These are phyloP conservation scores for Curvularia eragrostidis DNA, from an alignment of 2,329 filamentous ascomycete genomes.

Conservation along the genomic window DNA sequence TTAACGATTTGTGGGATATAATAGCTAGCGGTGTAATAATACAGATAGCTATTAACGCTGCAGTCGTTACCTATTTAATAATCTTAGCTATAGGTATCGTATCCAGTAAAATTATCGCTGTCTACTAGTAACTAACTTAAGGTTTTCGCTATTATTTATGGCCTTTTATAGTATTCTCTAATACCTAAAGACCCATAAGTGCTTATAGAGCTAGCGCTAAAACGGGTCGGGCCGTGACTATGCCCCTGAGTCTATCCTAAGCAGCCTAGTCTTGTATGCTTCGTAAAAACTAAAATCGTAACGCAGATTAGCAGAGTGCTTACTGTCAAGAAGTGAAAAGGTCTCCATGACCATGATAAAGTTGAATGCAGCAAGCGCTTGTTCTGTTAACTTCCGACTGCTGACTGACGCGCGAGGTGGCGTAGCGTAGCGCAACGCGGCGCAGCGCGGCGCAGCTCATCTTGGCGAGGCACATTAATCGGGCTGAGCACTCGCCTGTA, in stretches of 20 bases:
- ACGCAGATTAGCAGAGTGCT: conserved; percentile 22
- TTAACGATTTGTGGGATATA: conserved; percentile 24
- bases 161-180: conserved; percentile 21
- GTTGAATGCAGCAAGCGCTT: conserved; percentile 32
- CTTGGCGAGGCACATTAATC: conserved; percentile 2
- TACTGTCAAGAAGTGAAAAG: conserved; percentile 33
- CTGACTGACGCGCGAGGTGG: background rate
- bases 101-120: conserved; percentile 28
- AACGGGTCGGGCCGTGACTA: conserved; percentile 27
- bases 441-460: background rate
- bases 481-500: background rate
- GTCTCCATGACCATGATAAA: conserved; percentile 35
- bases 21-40: too few relatives aligned
- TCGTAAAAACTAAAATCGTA: conserved; percentile 40
- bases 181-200: conserved; percentile 23
- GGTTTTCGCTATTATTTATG: conserved; percentile 14
- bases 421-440: background rate
- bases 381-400: conserved; percentile 20
- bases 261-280: conserved; percentile 44
- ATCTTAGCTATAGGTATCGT: conserved; percentile 30
- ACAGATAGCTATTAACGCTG: conserved; percentile 26
- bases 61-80: conserved; percentile 24
- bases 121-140: conserved; percentile 8
- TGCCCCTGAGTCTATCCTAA: conserved; percentile 42
- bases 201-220: conserved; percentile 25